phyloP scores from a whole-genome alignment of 305 asterid genomes.

The Coffea humblotiana region DNA sequence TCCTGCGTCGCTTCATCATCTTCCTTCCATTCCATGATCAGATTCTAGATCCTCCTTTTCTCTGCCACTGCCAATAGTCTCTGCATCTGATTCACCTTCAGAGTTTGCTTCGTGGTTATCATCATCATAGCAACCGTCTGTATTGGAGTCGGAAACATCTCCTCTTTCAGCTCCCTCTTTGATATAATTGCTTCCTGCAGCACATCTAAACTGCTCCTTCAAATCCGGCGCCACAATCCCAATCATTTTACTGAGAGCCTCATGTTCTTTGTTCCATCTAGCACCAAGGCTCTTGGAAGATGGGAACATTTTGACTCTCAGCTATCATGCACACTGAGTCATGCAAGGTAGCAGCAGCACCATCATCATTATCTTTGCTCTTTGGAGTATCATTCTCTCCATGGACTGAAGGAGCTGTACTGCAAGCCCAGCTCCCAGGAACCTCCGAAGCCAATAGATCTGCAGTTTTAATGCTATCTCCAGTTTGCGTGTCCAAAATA shows the following conservation, averaged over 20 bases:
- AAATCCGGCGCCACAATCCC: slow-evolving; percentile 73
- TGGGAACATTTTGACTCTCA: slow-evolving; percentile 62
- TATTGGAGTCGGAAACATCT: slow-evolving; percentile 50
- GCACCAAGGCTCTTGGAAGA: slow-evolving; percentile 37
- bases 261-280: slow-evolving; percentile 48
- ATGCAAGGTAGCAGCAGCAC: slow-evolving; percentile 34
- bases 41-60: slow-evolving; percentile 25
- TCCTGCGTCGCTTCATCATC: slow-evolving; percentile 61
- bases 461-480: slow-evolving; percentile 55
- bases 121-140: slow-evolving; percentile 52
- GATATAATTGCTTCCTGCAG: slow-evolving; percentile 44
- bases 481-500: slow-evolving; percentile 66
- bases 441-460: slow-evolving; percentile 91
- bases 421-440: slow-evolving; percentile 92
- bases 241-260: slow-evolving; percentile 68
- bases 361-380: slow-evolving; percentile 40
- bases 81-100: slow-evolving; percentile 56
- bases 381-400: slow-evolving; percentile 69
- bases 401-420: slow-evolving; percentile 83
- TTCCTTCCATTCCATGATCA: slow-evolving; percentile 49
- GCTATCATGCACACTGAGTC: slow-evolving; percentile 61
- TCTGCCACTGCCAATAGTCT: slow-evolving; percentile 42
- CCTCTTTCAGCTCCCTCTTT: slow-evolving; percentile 43
- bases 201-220: slow-evolving; percentile 64
- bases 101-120: slow-evolving; percentile 28